Evolutionary conservation across 2,329 filamentous ascomycete species (phyloP), one percentile per base, ranked within the genome.

Genomic region (Fusarium sambucinum): DNA sequence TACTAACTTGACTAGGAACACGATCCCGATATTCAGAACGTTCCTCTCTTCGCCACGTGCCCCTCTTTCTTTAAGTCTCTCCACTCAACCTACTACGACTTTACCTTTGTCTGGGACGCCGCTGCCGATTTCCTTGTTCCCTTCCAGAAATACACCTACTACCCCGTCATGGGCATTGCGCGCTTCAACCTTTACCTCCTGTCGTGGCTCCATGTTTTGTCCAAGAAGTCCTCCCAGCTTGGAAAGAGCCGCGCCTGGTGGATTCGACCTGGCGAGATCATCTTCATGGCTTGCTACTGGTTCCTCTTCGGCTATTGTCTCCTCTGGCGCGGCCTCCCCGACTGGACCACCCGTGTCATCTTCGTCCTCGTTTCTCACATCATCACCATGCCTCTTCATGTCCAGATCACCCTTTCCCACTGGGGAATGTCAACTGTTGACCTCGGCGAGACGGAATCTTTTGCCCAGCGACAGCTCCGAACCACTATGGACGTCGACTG

Each of bases 401-500:
- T 92, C 3, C 90, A 92, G 71, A 91, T 92, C 76, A 92, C 89
- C 0, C 85, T 92, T 11, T 89, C 86, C 2, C 90, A 92, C 78
- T 92, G 90, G 82, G 90, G 87, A 62, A 92, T 92, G 89, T 88
- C 87, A 25, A 90, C 88, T 3, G 80, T 86, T 0, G 87, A 91
- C 65, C 82, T 91, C 4, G 89, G 89, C 61, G 84, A 87, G 46
- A 80, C 82, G 55, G 90, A 92, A 74, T 90, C 87, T 1, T 92
- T 92, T 73, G 82, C 89, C 0, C 89, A 91, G 79, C 87, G 88
- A 72, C 89, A 90, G 83, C 80, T 92, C 37, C 84, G 90, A 44
- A 92, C 90, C 5, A 92, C 89, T 27, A 91, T 92, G 89, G 90
- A 92, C 72, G 87, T 92, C 47, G 89, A 91, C 71, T 92, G 90